These are phyloP conservation scores for Castanea mollissima DNA, from an alignment of 306 rosid species.

Conservation along the genomic window DNA sequence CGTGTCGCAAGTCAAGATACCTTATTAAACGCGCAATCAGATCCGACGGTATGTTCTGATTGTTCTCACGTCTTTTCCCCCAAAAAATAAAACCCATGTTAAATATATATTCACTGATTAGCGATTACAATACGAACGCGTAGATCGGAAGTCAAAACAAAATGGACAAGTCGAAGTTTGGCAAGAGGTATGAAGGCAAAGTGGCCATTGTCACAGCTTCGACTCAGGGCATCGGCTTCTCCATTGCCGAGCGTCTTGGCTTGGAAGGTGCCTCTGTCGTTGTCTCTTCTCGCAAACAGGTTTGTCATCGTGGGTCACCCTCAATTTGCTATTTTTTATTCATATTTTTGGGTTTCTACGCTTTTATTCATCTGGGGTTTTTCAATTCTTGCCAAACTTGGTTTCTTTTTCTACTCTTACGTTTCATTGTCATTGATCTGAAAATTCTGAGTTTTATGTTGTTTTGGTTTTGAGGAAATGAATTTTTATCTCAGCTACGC, in stretches of 20 bases:
- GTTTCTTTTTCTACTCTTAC: background rate
- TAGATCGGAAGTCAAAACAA: background rate
- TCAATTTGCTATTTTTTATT: background rate
- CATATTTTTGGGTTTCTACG: background rate
- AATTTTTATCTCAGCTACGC: background rate
- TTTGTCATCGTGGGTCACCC: background rate
- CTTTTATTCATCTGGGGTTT: background rate
- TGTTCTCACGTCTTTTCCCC: no score
- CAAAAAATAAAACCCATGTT: no score
- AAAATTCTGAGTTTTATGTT: background rate
- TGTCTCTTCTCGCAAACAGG: slow-evolving; percentile 92
- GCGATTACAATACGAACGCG: background rate
- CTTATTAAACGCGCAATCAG: no score
- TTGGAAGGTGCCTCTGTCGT: slow-evolving; percentile 90
- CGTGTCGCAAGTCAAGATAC: no score
- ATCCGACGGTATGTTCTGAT: no score
- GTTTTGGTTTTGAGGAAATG: background rate
- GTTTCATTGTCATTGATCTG: slow-evolving; percentile 5
- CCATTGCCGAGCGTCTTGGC: slow-evolving; percentile 83
- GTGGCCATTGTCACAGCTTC: slow-evolving; percentile 91
- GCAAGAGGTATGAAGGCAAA: slow-evolving; percentile 65
- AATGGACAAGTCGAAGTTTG: slow-evolving; percentile 46
- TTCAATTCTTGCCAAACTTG: background rate
- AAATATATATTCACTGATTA: background rate
- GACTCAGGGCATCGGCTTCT: slow-evolving; percentile 90